phyloP scores from a whole-genome alignment of 345 rosid species.

The Kernera saxatilis region DNA sequence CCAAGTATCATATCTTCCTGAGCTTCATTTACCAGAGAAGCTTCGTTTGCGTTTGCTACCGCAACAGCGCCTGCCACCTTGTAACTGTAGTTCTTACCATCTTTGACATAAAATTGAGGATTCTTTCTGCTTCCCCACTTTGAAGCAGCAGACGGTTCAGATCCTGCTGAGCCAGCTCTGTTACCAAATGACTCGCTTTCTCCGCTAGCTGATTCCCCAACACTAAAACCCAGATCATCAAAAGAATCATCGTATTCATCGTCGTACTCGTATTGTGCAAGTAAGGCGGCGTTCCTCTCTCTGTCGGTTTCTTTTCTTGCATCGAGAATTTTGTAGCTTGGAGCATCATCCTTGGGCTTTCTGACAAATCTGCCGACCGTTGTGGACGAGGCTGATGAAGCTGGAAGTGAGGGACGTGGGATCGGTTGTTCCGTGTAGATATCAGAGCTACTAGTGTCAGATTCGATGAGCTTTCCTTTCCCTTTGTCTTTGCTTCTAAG shows the following conservation, averaged over 20 bases:
- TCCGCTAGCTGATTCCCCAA: constrained; percentile 60
- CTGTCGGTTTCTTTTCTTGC: constrained; percentile 41
- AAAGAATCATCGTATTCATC: constrained; percentile 98
- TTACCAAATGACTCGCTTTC: constrained; percentile 55
- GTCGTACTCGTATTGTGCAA: constrained; percentile 80
- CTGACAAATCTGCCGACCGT: constrained; percentile 69
- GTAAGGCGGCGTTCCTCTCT: constrained; percentile 46
- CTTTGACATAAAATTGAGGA: constrained; percentile 85
- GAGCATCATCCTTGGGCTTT: constrained; percentile 54
- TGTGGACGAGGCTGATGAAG: constrained; percentile 43
- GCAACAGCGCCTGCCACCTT: constrained; percentile 80
- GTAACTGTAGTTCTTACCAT: constrained; percentile 94
- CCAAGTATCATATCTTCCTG: constrained; percentile 68
- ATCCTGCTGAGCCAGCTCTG: constrained; percentile 31
- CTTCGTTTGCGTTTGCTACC: constrained; percentile 73
- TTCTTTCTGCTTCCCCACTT: constrained; percentile 80
- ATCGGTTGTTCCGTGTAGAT: constrained; percentile 23
- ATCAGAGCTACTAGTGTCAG: constrained; percentile 24
- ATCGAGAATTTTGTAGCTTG: constrained; percentile 46
- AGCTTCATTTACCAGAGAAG: constrained; percentile 51
- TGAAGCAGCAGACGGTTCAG: constrained; percentile 33
- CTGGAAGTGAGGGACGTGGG: constrained; percentile 39
- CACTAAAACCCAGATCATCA: constrained; percentile 81
- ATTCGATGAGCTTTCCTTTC: constrained; percentile 66
- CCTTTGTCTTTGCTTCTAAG: constrained; percentile 63